phyloP scores from a whole-genome alignment of 306 rosid genomes.

The Astragalus glycyphyllos region DNA sequence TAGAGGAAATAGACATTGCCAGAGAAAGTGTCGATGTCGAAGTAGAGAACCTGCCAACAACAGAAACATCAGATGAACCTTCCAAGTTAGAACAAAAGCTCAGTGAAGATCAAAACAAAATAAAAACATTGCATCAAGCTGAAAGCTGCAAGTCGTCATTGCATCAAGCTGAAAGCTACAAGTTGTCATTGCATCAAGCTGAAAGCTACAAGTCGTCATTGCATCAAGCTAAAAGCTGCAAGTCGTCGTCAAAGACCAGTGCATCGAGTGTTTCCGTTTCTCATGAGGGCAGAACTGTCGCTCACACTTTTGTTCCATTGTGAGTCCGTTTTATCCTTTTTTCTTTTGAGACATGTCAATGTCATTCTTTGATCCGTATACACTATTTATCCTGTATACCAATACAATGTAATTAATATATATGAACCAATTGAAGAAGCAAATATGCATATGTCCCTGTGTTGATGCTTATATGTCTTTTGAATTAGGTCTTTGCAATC shows the following conservation, averaged over 20 bases:
- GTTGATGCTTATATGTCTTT: constrained; percentile 1
- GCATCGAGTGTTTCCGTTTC: constrained; percentile 50
- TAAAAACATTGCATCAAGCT: too few relatives aligned
- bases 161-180: too few relatives aligned
- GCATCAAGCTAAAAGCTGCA: constrained; percentile 33
- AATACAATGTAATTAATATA: not conserved
- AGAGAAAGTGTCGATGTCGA: constrained; percentile 21
- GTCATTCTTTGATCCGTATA: constrained; percentile 6
- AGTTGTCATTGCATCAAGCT: too few relatives aligned
- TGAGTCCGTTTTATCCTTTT: constrained; percentile 50
- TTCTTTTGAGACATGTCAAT: constrained; percentile 62
- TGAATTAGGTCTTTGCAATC: constrained; percentile 2
- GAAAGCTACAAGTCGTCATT: too few relatives aligned
- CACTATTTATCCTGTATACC: not conserved
- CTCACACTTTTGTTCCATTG: constrained; percentile 59
- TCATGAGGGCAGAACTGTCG: constrained; percentile 45
- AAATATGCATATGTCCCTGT: too few relatives aligned
- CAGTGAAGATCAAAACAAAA: constrained; percentile 8
- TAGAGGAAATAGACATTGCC: constrained; percentile 36
- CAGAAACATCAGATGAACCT: constrained; percentile 36
- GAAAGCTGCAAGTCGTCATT: too few relatives aligned
- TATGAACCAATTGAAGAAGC: not conserved
- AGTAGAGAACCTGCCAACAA: constrained; percentile 34
- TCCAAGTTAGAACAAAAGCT: constrained; percentile 28
- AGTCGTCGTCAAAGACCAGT: constrained; percentile 46